A percentile compares a stretch with the other conserved stretches of the same genome.
phyloP scores from a whole-genome alignment of 1,284 basidiomycete genomes.

The Rhizopogon parksii region DNA sequence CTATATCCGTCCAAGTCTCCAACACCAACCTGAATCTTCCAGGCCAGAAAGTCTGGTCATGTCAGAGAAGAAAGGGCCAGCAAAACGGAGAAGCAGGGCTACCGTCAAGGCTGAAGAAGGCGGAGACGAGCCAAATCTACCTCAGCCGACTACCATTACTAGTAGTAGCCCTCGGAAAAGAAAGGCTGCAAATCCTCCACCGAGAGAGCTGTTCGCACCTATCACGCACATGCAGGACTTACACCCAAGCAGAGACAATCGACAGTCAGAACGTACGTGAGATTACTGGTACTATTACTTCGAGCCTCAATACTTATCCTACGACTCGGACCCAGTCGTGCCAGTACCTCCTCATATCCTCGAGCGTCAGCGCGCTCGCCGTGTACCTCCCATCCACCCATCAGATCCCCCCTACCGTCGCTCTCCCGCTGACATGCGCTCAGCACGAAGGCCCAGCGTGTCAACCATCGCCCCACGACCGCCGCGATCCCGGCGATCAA shows the following conservation, averaged over 20 bases:
- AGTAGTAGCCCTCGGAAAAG: conserved; percentile 20
- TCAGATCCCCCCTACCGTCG: conserved; percentile 21
- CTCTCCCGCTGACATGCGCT: conserved; percentile 22
- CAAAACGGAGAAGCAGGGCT: conserved; percentile 15
- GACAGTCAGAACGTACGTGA: conserved; percentile 26
- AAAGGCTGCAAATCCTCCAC: conserved; percentile 14
- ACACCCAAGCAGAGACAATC: conserved; percentile 15
- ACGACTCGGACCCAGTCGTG: conserved; percentile 12
- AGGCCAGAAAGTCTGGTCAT: conserved; percentile 16
- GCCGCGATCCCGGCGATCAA: conserved; percentile 19
- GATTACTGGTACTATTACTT: background rate
- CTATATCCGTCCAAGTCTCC: conserved; percentile 23
- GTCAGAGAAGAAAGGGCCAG: conserved; percentile 24
- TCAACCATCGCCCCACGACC: conserved; percentile 18
- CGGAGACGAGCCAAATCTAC: conserved; percentile 11
- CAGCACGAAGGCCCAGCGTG: conserved; percentile 20
- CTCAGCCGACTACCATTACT: conserved; percentile 8
- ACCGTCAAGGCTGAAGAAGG: conserved; percentile 13
- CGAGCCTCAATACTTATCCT: background rate
- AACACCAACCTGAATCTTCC: conserved; percentile 9
- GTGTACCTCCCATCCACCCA: conserved; percentile 13
- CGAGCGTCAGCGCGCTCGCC: conserved; percentile 24
- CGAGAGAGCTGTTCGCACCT: conserved; percentile 13
- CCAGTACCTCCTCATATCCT: conserved; percentile 16
- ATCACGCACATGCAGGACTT: conserved; percentile 5